phyloP scores from a whole-genome alignment of 148 eudicot genomes.

The Pharnaceum exiguum region DNA sequence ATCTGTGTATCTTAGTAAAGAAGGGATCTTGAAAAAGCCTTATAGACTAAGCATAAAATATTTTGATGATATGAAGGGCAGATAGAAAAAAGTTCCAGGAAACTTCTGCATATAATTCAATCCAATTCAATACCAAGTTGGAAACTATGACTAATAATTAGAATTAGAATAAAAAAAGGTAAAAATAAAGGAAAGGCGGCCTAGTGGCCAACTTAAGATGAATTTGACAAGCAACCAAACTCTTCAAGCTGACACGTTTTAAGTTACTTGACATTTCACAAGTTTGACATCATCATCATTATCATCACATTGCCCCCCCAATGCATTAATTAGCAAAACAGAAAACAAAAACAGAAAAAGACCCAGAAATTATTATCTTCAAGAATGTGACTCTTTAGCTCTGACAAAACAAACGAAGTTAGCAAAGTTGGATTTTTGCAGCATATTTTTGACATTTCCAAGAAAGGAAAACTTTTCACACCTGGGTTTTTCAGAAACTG shows the following conservation, averaged over 20 bases:
- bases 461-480: too few relatives aligned
- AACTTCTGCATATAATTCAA: not conserved
- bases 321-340: too few relatives aligned
- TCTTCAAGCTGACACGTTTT: not conserved
- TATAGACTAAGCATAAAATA: not conserved
- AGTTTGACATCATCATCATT: not conserved
- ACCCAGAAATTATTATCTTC: too few relatives aligned
- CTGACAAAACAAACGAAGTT: too few relatives aligned
- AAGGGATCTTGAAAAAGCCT: not conserved
- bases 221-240: not conserved
- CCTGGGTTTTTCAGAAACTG: too few relatives aligned
- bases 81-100: not conserved
- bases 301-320: constrained; percentile 5
- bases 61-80: not conserved
- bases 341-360: too few relatives aligned
- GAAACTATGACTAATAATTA: not conserved
- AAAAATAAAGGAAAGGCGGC: not conserved
- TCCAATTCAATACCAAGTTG: not conserved
- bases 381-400: too few relatives aligned
- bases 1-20: not conserved
- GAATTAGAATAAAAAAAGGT: not conserved
- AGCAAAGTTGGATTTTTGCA: too few relatives aligned
- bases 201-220: too few relatives aligned
- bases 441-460: too few relatives aligned
- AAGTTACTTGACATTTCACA: not conserved